Base-by-base conservation (phyloP, 208 protist species). In the Naegleria gruberi region DNA sequence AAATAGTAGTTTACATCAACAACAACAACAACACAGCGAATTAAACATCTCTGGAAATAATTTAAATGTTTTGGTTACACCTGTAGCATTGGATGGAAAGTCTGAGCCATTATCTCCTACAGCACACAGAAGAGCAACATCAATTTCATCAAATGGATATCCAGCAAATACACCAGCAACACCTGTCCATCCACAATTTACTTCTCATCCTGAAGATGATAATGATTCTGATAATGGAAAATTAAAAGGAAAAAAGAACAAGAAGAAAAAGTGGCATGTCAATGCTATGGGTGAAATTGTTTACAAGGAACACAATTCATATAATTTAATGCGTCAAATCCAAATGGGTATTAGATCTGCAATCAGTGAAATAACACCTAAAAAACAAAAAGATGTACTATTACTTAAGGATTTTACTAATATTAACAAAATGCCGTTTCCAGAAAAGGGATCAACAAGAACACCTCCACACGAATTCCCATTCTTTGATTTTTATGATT, bases 401-500 rank as follows among this genome's bases (percentile, higher is more conserved):
- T 17, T 17, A 15, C 12, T 40, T 23, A 41, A 34, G 43, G 88
- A 90, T 26, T 81, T 90, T 90, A 43, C 4, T 26, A 17, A 57
- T 7, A 40, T 37, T 81, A 40, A 42, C 6, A 90, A 90, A 73
- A 19, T 90, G n/a, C 30, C 23, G 57, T 90, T 90, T 42, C 88
- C 88, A 12, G 26, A 84, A 73, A 42, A 73, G 42, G 88, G 88
- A 17, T n/a, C 88, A 40, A 17, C 19, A 0, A 42, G 37, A 23
- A 81, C 88, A 4, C 88, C 88, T 7, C 34, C 55, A 7, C 88
- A 90, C 34, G 45, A 90, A 12, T 81, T 45, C 26, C 51, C 43
- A 73, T 30, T 12, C 12, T 90, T 89, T 42, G 37, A 46, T 30
- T 91, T 90, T 57, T 85, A 91, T 74, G 87, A 85, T 46, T 91